Evolutionary conservation across 2,329 filamentous ascomycete species (phyloP).

Genomic region (Microascus cirrosus): DNA sequence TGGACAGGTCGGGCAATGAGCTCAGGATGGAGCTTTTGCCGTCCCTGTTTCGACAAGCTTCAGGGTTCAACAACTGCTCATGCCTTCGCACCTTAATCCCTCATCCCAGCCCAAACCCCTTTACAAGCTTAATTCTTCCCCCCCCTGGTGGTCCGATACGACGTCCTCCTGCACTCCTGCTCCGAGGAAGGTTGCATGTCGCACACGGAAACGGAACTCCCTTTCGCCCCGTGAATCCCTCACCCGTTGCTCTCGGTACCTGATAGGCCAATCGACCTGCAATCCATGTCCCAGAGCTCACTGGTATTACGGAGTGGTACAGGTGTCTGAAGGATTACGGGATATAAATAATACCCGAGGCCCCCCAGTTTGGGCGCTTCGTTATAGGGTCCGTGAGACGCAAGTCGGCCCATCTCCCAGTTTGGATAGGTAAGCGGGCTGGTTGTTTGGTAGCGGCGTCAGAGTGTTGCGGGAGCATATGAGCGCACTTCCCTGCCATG

Average conservation of each 20-base stretch:
- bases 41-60: neutral
- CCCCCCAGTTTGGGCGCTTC: neutral
- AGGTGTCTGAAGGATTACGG: neutral
- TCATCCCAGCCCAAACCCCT: too few relatives aligned
- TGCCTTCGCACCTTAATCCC: neutral
- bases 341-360: neutral
- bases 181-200: neutral
- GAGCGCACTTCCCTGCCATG: neutral
- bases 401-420: neutral
- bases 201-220: neutral
- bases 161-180: neutral
- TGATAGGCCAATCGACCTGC: constrained; percentile 1
- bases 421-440: neutral
- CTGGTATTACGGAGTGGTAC: neutral
- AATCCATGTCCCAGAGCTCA: neutral
- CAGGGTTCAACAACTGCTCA: neutral
- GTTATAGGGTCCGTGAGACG: neutral
- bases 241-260: neutral
- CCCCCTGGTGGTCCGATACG: too few relatives aligned
- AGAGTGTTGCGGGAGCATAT: neutral
- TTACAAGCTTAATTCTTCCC: too few relatives aligned
- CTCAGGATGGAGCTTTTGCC: too few relatives aligned
- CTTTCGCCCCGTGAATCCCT: neutral
- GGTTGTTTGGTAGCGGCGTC: neutral
- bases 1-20: too few relatives aligned